Evolutionary conservation across 2,329 filamentous ascomycete species (phyloP), one percentile per base, ranked within the genome.

Genomic region (Fusarium chlamydosporum): DNA sequence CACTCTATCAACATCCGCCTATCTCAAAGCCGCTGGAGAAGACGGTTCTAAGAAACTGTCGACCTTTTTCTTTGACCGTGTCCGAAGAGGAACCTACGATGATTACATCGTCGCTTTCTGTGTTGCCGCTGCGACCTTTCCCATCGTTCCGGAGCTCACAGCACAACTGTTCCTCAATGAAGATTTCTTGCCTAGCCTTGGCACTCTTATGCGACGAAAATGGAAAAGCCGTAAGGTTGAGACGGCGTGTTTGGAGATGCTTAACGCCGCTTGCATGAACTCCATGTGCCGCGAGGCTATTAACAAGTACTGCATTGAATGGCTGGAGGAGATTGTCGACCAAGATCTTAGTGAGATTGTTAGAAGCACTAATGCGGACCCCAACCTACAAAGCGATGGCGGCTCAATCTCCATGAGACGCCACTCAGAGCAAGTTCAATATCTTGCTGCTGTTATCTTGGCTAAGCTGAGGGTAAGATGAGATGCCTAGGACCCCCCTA

Each of bases 101-200:
- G 93, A 97, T 78, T 88, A 96, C 70, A 93, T 97, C 56, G 85
- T 96, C 50, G 94, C 94, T 7, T 98, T 97, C 78, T 98, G 94
- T 54, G 94, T 94, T n/a, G 93, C 94, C 7, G 89, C 94, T 3
- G 89, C 90, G 23, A 88, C 96, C 10, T 99, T 99, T 76, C 94
- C 96, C 2, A 87, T 99, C 53, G 89, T 92, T 4, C 91, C 93
- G 4, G 87, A 90, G 56, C 86, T 92, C 42, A 92, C 91, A 3
- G 86, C 92, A 4, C 85, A 89, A 61, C 84, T 98, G 37, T 97
- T 99, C 77, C 86, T 98, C 58, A 94, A 90, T 35, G 93, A 97
- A 70, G 93, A 93, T 4, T 98, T 99, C 74, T 83, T 97, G 45
- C 84, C 89, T 61, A 91, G 88, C 56, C 85, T 98, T 8, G 90